Base-by-base conservation (phyloP, 148 eudicot species). In the Chenopodium suecicum region DNA sequence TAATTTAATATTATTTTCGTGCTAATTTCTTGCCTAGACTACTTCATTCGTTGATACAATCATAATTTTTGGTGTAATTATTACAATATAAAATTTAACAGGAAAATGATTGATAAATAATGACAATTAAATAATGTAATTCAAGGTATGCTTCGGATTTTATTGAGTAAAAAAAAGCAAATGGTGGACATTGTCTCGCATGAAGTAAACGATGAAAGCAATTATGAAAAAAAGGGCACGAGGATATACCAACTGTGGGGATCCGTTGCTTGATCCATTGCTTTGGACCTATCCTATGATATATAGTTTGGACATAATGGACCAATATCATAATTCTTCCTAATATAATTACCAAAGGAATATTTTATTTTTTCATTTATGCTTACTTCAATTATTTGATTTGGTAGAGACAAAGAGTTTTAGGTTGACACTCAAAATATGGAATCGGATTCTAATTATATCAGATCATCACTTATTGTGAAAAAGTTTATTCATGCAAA, bases 141-240 rank as follows among this genome's bases (percentile, higher is more conserved):
- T 56, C 62, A 56, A 56, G 20, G 22, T 56, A 14, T 56, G 62
- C 22, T 56, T 56, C 17, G 17, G 62, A 56, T 56, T 56, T 47
- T 27, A 41, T 37, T 37, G 29, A 31, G 31, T 78, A 19, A 68
- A 34, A 78, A 23, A 69, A 29, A 22, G 67, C 31, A 37, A 10
- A 46, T 32, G 76, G 72, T 62, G 9, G 37, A 52, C 62, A 60
- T 60, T 47, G 72, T 70, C 54, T 37, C 64, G 62, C 50, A 80
- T 71, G 41, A 72, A 27, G 31, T 29, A 52, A 80, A 56, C 34
- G 22, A 19, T 10, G 50, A 70, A 79, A 12, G 82, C 60, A 44
- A 71, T 80, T 37, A 71, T 60, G n/a, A 58, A 72, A 41, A 41
- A 34, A 80, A 80, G 48, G 81, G 73, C 46, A 68, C 81, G 62